Conservation (phyloP, 2,329 filamentous ascomycete genomes). For the Talaromyces sp. region DNA sequence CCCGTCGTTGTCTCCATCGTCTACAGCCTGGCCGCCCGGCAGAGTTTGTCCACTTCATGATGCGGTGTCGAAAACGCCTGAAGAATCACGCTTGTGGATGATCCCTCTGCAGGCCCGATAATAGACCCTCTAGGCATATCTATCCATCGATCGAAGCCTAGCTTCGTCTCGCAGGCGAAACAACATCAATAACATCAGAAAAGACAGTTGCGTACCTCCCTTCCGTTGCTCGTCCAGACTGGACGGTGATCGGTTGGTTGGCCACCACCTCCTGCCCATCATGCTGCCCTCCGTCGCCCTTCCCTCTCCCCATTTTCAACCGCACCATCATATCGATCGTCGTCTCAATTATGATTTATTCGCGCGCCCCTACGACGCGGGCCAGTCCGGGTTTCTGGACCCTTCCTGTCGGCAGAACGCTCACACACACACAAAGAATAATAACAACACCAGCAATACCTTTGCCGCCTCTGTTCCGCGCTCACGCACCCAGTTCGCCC, state of each 20-base stretch:
- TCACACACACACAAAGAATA: constrained; percentile 12
- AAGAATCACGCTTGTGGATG: constrained; percentile 35
- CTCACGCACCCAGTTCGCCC: constrained; percentile 32
- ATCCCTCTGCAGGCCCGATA: constrained; percentile 16
- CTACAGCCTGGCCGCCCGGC: background rate
- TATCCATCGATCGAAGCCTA: background rate
- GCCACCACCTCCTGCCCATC: constrained; percentile 19
- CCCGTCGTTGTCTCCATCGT: background rate
- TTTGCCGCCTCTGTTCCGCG: constrained; percentile 24
- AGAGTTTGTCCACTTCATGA: constrained; percentile 24
- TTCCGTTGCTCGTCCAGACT: constrained; percentile 4
- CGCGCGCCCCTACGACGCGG: constrained; percentile 25
- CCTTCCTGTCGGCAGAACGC: constrained; percentile 21
- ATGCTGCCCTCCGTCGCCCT: constrained; percentile 47
- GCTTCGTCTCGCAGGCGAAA: background rate
- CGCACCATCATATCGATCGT: constrained; percentile 33
- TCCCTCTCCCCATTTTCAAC: constrained; percentile 35
- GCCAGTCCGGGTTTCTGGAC: background rate
- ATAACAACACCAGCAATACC: background rate
- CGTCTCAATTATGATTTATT: constrained; percentile 22
- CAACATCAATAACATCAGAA: background rate
- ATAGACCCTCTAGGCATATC: background rate
- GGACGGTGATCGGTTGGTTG: constrained; percentile 14
- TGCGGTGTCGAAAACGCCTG: constrained; percentile 41
- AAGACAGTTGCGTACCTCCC: background rate